Conservation (phyloP, 208 protist genomes). For the Trypanosoma avium region DNA sequence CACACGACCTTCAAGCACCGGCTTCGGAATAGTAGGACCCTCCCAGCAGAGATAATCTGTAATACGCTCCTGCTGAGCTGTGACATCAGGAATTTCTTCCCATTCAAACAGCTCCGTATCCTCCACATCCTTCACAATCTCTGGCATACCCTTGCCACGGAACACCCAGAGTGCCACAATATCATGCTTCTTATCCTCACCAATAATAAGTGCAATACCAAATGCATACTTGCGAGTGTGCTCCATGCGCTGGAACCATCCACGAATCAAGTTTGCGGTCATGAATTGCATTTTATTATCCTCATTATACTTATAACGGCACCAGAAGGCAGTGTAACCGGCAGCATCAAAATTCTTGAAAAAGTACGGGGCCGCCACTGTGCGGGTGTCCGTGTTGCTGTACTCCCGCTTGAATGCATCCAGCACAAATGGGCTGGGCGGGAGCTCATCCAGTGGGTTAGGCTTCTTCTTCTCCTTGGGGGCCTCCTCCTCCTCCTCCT, state of each 20-base stretch:
- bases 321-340: conserved; percentile 78
- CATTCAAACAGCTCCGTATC: conserved; percentile 81
- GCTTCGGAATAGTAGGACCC: conserved; percentile 69
- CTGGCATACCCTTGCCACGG: conserved; percentile 79
- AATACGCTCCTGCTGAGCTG: conserved; percentile 67
- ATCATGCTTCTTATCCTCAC: conserved; percentile 73
- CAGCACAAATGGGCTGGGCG: conserved; percentile 63
- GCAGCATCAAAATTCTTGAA: conserved; percentile 61
- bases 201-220: conserved; percentile 76
- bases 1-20: conserved; percentile 70
- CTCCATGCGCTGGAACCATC: conserved; percentile 88
- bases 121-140: conserved; percentile 69
- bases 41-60: conserved; percentile 86
- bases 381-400: conserved; percentile 78
- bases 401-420: conserved; percentile 79
- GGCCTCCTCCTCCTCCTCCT: conserved; percentile 44
- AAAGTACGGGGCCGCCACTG: conserved; percentile 67
- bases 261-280: conserved; percentile 79
- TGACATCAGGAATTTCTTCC: conserved; percentile 69
- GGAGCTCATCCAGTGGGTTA: conserved; percentile 56
- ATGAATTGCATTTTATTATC: conserved; percentile 85
- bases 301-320: conserved; percentile 83
- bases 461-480: conserved; percentile 67
- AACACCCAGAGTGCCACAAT: conserved; percentile 77
- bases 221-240: conserved; percentile 84